A percentile compares a stretch with the other conserved stretches of the same genome.
Conservation (phyloP, 2,329 filamentous ascomycete species). For the Pleochaeta shiraiana region DNA sequence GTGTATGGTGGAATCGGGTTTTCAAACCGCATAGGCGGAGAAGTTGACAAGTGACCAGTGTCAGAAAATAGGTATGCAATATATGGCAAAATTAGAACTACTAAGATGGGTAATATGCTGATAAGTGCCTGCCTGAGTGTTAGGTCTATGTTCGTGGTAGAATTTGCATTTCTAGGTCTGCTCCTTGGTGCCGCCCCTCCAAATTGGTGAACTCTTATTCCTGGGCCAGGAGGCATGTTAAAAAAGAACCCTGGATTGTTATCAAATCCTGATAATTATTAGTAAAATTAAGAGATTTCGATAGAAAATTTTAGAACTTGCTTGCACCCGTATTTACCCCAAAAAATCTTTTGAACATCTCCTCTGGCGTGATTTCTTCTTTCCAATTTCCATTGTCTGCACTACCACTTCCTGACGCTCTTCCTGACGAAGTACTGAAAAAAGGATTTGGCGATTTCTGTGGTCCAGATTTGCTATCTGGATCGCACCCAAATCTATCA, state of each 20-base stretch:
- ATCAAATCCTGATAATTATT: slow-evolving; percentile 32
- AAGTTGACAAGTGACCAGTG: slow-evolving; percentile 27
- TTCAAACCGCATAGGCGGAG: slow-evolving; percentile 61
- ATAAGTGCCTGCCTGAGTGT: slow-evolving; percentile 33
- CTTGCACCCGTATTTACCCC: slow-evolving; percentile 42
- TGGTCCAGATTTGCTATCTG: slow-evolving; percentile 60
- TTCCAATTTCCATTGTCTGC: slow-evolving; percentile 47
- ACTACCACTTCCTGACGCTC: slow-evolving; percentile 19
- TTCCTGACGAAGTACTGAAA: slow-evolving; percentile 31
- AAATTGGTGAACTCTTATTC: slow-evolving; percentile 88
- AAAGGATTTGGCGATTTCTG: slow-evolving; percentile 41
- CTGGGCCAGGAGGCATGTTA: slow-evolving; percentile 80
- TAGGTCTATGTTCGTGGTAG: slow-evolving; percentile 27
- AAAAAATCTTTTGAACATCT: slow-evolving; percentile 96
- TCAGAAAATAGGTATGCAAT: slow-evolving; percentile 57
- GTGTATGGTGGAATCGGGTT: slow-evolving; percentile 48
- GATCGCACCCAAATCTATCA: slow-evolving; percentile 79
- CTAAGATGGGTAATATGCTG: slow-evolving; percentile 65
- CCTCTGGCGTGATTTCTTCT: slow-evolving; percentile 86
- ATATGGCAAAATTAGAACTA: slow-evolving; percentile 73
- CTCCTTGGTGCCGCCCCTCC: slow-evolving; percentile 57
- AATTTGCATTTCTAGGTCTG: slow-evolving; percentile 45
- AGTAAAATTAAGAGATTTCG: too few relatives aligned
- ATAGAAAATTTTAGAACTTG: too few relatives aligned
- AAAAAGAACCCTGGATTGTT: slow-evolving; percentile 80